A percentile compares a stretch with the other conserved stretches of the same genome.
Evolutionary conservation across 257 asterid genomes (phyloP).

Genomic region (Capsicum rhomboideum): DNA sequence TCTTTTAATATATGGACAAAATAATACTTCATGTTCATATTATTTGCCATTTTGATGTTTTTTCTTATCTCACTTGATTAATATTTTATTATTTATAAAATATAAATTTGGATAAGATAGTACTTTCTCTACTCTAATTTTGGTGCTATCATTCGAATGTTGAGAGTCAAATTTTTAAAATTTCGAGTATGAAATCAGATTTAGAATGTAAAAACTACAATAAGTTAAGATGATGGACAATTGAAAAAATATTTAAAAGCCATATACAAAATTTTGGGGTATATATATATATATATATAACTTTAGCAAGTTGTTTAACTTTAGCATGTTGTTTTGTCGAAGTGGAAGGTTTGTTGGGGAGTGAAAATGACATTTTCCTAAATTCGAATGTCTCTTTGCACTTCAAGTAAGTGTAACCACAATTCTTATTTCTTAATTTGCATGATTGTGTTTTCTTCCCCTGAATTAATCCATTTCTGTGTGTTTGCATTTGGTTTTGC

Average conservation of each 20-base stretch:
- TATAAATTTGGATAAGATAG: no score
- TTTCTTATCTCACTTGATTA: background rate
- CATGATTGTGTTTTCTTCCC: background rate
- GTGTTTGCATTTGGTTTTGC: no score
- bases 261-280: background rate
- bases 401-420: background rate
- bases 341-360: slow-evolving; percentile 2
- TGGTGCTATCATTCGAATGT: background rate
- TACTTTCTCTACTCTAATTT: no score
- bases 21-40: background rate
- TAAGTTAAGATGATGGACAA: no score
- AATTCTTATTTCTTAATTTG: background rate
- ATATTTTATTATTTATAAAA: background rate
- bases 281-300: no score
- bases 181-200: no score
- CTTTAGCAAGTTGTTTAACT: background rate
- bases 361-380: slow-evolving; percentile 60
- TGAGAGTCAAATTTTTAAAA: no score
- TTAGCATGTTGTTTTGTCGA: background rate
- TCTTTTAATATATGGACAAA: background rate
- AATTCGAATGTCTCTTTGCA: slow-evolving; percentile 18
- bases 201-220: no score
- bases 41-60: background rate
- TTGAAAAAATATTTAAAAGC: background rate
- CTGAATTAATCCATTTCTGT: no score